A percentile compares a stretch with the other conserved stretches of the same genome.
Evolutionary conservation across 2,329 filamentous ascomycete genomes (phyloP).

Genomic region (Aspergillus eucalypticola): DNA sequence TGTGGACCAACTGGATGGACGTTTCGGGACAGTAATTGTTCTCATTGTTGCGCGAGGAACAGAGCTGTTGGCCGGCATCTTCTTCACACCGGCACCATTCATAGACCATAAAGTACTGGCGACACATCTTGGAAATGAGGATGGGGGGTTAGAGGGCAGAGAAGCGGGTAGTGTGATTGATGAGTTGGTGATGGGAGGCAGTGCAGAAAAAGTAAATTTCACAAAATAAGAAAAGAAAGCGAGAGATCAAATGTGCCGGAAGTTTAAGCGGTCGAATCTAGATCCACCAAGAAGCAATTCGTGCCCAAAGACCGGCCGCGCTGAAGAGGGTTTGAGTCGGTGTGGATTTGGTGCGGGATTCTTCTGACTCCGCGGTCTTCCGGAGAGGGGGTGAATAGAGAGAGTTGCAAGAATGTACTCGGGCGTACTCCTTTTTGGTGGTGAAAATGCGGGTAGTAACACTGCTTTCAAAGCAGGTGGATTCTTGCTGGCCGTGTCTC

Average conservation of each 20-base stretch:
- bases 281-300: not conserved
- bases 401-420: not conserved
- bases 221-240: not conserved
- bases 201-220: not conserved
- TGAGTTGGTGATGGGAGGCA: not conserved
- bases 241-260: not conserved
- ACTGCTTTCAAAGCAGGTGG: not conserved
- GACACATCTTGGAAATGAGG: slow-evolving; percentile 32
- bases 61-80: slow-evolving; percentile 34
- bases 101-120: slow-evolving; percentile 40
- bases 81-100: slow-evolving; percentile 43
- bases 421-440: not conserved
- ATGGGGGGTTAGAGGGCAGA: not conserved
- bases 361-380: slow-evolving; percentile 21
- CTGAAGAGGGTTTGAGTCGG: slow-evolving; percentile 1
- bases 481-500: not conserved
- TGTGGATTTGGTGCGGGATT: not conserved
- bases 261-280: not conserved
- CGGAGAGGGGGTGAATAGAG: slow-evolving; percentile 4
- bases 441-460: not conserved
- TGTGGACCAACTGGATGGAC: slow-evolving; percentile 38
- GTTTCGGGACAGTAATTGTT: slow-evolving; percentile 32
- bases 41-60: slow-evolving; percentile 26
- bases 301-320: slow-evolving; percentile 4
- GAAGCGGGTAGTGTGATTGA: not conserved